phyloP scores from a whole-genome alignment of 805 yeast genomes.

The Starmerella cellae region DNA sequence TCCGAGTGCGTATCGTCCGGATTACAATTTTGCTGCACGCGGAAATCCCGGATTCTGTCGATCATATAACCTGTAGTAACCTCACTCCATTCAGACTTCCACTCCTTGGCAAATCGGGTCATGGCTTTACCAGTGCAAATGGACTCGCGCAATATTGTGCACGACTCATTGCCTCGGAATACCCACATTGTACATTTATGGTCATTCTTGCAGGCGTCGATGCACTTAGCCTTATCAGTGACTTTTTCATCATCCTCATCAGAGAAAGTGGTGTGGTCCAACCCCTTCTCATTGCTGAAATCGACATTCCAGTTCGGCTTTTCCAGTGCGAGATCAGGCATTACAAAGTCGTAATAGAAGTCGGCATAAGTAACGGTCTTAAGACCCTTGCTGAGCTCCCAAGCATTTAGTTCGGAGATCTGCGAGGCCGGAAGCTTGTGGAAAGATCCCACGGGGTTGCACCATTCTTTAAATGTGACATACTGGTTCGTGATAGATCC shows the following conservation, averaged over 20 bases:
- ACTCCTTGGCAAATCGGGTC: background rate
- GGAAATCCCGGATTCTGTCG: slow-evolving; percentile 22
- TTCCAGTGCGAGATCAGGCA: slow-evolving; percentile 23
- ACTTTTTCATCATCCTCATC: slow-evolving; percentile 10
- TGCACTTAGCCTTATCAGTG: slow-evolving; percentile 12
- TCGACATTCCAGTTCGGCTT: slow-evolving; percentile 22
- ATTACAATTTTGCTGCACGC: background rate
- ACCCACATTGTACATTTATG: slow-evolving; percentile 18
- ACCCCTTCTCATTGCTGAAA: too few species aligned
- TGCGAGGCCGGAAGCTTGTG: slow-evolving; percentile 26
- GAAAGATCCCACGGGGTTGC: slow-evolving; percentile 25
- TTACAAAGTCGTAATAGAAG: slow-evolving; percentile 25
- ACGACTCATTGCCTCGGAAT: slow-evolving; percentile 6
- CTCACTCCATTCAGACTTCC: slow-evolving; percentile 9
- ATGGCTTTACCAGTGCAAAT: slow-evolving; percentile 17
- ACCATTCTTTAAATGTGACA: slow-evolving; percentile 21
- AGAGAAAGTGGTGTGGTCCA: slow-evolving; percentile 2
- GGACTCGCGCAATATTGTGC: slow-evolving; percentile 10
- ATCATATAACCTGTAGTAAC: slow-evolving; percentile 24
- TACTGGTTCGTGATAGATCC: slow-evolving; percentile 19
- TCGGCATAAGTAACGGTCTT: slow-evolving; percentile 22
- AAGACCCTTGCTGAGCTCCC: slow-evolving; percentile 14
- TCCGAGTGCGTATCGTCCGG: background rate
- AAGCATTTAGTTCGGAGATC: slow-evolving; percentile 25
- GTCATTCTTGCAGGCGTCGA: slow-evolving; percentile 13